Conservation (phyloP, 2,329 filamentous ascomycete species). For the Paecilomyces fulvus region DNA sequence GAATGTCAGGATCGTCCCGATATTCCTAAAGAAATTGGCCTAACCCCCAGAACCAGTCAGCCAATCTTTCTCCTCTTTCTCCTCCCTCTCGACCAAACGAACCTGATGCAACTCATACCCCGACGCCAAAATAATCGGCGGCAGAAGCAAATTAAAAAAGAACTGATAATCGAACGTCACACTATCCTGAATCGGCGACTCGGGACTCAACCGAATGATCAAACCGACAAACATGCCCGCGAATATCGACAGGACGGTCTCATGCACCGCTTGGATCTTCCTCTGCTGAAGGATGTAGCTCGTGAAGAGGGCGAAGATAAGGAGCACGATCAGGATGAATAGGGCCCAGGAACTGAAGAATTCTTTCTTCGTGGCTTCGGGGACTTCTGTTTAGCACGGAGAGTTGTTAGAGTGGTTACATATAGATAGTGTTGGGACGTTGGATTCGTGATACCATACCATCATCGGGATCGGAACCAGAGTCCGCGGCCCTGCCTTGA, state of each 20-base stretch:
- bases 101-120: constrained; percentile 93
- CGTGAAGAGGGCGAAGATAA: constrained; percentile 90
- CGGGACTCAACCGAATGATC: constrained; percentile 71
- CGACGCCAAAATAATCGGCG: constrained; percentile 92
- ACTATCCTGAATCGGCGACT: constrained; percentile 75
- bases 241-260: constrained; percentile 97
- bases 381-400: constrained; percentile 43
- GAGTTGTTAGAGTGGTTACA: constrained; percentile 9
- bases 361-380: constrained; percentile 83
- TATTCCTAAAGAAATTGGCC: constrained; percentile 98
- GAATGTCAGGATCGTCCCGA: constrained; percentile 93
- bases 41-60: constrained; percentile 13
- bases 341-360: constrained; percentile 94
- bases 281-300: constrained; percentile 95
- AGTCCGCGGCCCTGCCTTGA: constrained; percentile 27
- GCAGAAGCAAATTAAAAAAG: constrained; percentile 98
- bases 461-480: constrained; percentile 30
- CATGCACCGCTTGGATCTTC: constrained; percentile 94
- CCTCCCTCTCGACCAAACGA: constrained; percentile 9
- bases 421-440: neutral
- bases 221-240: constrained; percentile 94
- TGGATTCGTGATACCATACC: constrained; percentile 17
- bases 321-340: constrained; percentile 89
- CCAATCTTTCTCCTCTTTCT: neutral
- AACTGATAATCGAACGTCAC: constrained; percentile 98